Evolutionary conservation across 2,329 filamentous ascomycete species (phyloP), one percentile per base, ranked within the genome.

Genomic region (Harringtonia aguacate): DNA sequence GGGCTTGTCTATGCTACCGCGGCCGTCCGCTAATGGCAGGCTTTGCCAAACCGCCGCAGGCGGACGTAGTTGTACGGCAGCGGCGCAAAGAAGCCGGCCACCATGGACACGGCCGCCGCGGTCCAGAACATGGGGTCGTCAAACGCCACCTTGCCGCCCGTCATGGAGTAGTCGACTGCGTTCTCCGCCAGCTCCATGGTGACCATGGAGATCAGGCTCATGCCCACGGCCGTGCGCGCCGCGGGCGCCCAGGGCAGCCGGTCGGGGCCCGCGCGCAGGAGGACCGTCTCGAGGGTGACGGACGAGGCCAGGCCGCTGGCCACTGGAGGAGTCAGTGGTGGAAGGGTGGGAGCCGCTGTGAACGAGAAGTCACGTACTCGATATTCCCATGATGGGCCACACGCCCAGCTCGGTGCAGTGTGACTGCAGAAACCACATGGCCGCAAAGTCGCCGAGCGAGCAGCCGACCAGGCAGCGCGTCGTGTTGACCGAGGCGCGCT

Each of bases 191-290:
- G 48, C 52, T 77, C 73, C 73, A 78, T 78, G 0, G 73, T 70
- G 2, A 75, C 10, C 74, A 77, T 77, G 0, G 73, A 77, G 10
- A 77, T 68, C 39, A 75, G 56, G 46, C 73, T 77, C 74, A 77
- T 78, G 1, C 74, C 74, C 20, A 68, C 66, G 0, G 74, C 74
- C 0, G 73, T 77, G 36, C 61, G 68, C 3, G 61, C 63, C 0
- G 74, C 73, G 1, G 51, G 52, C 0, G 52, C 45, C 72, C 70
- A 75, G 0, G 67, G 49, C 0, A 77, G 56, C 8, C 57, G 53
- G 43, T 77, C 73, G 2, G 60, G 61, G 1, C 73, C 73, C 1
- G 62, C 50, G 1, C 63, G 63, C 2, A 77, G 65, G 4, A 77
- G 60, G 1, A 66, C 51, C 0, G 73, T 77, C 52, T 78, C 73